phyloP scores from a whole-genome alignment of 148 eudicot genomes.

The Silene conica region DNA sequence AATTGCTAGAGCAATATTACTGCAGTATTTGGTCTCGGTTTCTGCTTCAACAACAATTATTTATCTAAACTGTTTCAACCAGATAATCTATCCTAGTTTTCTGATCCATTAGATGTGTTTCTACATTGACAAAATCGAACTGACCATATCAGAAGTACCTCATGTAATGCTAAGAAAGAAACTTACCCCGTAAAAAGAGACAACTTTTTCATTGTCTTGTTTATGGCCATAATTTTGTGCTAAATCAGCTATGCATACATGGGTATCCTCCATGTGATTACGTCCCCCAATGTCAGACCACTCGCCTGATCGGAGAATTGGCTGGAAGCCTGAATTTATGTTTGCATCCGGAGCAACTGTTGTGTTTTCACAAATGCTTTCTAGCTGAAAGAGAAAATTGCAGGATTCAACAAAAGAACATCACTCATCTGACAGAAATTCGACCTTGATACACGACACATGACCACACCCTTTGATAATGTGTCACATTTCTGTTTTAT shows the following conservation, averaged over 20 bases:
- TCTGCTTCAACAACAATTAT: not conserved
- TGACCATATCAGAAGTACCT: not conserved
- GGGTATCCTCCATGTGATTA: constrained; percentile 84
- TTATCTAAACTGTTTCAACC: not conserved
- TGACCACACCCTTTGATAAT: not conserved
- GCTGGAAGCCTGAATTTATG: constrained; percentile 43
- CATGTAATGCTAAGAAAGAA: constrained; percentile 7
- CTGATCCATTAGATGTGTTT: too few species aligned
- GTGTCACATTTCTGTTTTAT: not conserved
- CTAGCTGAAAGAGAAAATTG: constrained; percentile 42
- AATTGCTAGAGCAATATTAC: not conserved
- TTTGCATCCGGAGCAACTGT: constrained; percentile 33
- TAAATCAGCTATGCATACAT: constrained; percentile 67
- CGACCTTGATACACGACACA: not conserved
- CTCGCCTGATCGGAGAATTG: constrained; percentile 78
- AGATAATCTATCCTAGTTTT: not conserved
- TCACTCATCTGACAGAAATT: not conserved
- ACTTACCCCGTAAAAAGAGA: constrained; percentile 97
- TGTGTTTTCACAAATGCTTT: constrained; percentile 71
- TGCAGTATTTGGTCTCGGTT: not conserved
- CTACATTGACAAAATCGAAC: too few species aligned
- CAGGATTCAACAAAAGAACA: constrained; percentile 13
- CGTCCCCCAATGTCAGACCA: constrained; percentile 92
- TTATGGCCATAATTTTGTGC: constrained; percentile 55
- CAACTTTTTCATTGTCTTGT: constrained; percentile 45